Conservation (phyloP, 106 monocot genomes). For the Hemerocallis citrina region DNA sequence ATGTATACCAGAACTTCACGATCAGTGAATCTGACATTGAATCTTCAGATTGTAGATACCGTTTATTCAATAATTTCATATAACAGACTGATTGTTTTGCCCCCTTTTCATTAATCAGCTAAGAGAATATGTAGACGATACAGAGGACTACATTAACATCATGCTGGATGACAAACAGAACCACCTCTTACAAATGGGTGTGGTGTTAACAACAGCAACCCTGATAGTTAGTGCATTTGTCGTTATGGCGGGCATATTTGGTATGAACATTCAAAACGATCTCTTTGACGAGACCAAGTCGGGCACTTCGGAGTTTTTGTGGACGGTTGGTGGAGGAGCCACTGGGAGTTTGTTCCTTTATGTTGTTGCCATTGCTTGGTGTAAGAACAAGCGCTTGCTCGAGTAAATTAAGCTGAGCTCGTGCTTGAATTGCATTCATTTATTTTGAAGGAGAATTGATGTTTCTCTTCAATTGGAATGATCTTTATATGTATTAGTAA, state of each 20-base stretch:
- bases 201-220: conserved; percentile 62
- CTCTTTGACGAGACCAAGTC: conserved; percentile 44
- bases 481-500: too few relatives aligned
- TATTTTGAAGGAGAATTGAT: too few relatives aligned
- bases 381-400: conserved; percentile 40
- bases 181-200: conserved; percentile 63
- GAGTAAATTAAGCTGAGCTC: too few relatives aligned
- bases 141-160: conserved; percentile 84
- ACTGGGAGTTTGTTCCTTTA: conserved; percentile 38
- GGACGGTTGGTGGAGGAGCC: conserved; percentile 47
- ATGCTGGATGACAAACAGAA: conserved; percentile 83
- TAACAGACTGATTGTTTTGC: too few relatives aligned
- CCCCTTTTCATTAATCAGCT: too few relatives aligned
- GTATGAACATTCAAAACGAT: conserved; percentile 57
- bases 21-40: too few relatives aligned
- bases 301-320: conserved; percentile 28
- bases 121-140: conserved; percentile 75
- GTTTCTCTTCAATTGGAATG: too few relatives aligned
- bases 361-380: conserved; percentile 38
- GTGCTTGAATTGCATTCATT: too few relatives aligned
- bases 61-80: too few relatives aligned
- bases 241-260: conserved; percentile 43
- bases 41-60: too few relatives aligned
- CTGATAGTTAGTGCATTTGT: conserved; percentile 45
- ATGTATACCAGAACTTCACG: too few relatives aligned